These are phyloP conservation scores for Verticillium zaregamsianum DNA, from an alignment of 2,329 filamentous ascomycete species.

Conservation along the genomic window DNA sequence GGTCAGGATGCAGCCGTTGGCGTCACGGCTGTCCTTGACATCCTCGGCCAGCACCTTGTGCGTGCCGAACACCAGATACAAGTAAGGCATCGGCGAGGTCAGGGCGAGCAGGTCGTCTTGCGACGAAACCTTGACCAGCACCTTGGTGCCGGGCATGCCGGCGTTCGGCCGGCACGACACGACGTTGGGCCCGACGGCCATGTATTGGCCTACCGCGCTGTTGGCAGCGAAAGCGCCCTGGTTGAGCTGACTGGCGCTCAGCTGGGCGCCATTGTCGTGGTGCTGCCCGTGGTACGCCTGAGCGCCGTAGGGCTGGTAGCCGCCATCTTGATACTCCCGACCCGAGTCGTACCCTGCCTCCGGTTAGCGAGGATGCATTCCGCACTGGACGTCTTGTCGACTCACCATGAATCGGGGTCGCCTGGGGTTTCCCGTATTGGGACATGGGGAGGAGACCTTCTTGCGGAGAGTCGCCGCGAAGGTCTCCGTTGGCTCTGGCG, in stretches of 20 bases:
- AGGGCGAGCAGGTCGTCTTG: constrained; percentile 66
- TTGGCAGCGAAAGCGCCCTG: constrained; percentile 56
- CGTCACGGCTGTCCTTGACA: constrained; percentile 54
- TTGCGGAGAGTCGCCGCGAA: constrained; percentile 52
- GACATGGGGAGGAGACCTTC: constrained; percentile 67
- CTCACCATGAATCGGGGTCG: constrained; percentile 79
- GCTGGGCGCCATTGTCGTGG: constrained; percentile 37
- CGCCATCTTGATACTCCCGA: constrained; percentile 55
- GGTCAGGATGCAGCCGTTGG: constrained; percentile 63
- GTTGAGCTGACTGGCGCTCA: constrained; percentile 45
- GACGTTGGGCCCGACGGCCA: constrained; percentile 57
- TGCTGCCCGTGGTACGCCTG: constrained; percentile 42
- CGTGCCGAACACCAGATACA: constrained; percentile 74
- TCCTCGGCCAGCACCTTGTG: constrained; percentile 63
- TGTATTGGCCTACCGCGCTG: constrained; percentile 62
- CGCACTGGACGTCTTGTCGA: constrained; percentile 20
- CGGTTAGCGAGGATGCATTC: not conserved
- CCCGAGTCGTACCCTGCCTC: constrained; percentile 53
- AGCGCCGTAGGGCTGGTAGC: constrained; percentile 47
- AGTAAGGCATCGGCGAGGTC: constrained; percentile 49
- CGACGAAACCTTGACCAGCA: constrained; percentile 71
- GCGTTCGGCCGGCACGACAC: constrained; percentile 65
- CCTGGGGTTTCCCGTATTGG: constrained; percentile 69
- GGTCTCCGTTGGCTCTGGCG: constrained; percentile 47
- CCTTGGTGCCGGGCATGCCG: constrained; percentile 65